phyloP scores from a whole-genome alignment of 2,329 filamentous ascomycete species.

The Meredithiella fracta region DNA sequence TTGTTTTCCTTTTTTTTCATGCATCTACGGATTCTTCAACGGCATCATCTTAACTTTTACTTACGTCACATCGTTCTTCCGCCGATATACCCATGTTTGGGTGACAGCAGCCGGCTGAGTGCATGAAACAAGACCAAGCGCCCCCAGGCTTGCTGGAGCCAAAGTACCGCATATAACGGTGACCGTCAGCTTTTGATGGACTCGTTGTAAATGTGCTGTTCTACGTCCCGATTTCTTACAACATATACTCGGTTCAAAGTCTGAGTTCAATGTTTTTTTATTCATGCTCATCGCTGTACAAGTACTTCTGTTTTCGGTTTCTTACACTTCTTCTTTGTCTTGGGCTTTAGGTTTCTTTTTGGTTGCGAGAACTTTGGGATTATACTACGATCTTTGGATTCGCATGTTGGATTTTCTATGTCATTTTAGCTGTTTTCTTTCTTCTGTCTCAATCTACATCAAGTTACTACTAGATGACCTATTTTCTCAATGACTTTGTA shows the following conservation, averaged over 20 bases:
- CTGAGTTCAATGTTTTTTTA: neutral
- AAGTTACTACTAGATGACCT: too few relatives aligned
- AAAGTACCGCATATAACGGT: too few relatives aligned
- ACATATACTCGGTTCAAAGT: too few relatives aligned
- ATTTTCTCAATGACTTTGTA: too few relatives aligned
- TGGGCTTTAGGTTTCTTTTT: constrained; percentile 1
- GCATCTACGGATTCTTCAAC: too few relatives aligned
- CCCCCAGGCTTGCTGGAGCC: neutral
- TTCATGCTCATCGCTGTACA: neutral
- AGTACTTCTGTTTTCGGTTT: neutral
- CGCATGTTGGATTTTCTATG: neutral
- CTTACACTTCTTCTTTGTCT: neutral
- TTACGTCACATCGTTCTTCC: neutral
- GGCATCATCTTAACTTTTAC: too few relatives aligned
- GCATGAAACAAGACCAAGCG: neutral
- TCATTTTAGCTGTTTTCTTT: neutral
- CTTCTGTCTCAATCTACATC: neutral
- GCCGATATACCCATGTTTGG: neutral
- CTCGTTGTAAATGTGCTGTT: too few relatives aligned
- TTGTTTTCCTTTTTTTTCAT: constrained; percentile 7
- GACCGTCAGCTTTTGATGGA: neutral
- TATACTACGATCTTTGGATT: neutral
- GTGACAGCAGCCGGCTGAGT: neutral
- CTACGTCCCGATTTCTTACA: too few relatives aligned
- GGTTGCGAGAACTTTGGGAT: neutral